Evolutionary conservation across 129 eudicot species (phyloP), one percentile per base, ranked within the genome.

Genomic region (Arctium minus): DNA sequence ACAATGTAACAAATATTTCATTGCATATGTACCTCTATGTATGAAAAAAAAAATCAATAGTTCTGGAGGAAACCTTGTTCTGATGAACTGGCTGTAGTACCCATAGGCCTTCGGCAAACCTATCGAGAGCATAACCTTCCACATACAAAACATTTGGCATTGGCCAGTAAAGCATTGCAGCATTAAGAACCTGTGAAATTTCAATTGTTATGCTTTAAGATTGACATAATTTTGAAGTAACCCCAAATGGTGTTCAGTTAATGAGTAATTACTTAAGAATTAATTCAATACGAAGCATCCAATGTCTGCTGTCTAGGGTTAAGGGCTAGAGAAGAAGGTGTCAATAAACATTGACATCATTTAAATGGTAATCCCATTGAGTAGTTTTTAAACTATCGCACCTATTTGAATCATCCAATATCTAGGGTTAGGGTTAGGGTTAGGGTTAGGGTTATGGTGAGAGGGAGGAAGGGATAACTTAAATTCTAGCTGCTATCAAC

Each of bases 111-210:
- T 93, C 94, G n/a, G 99, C 98, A 88, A 96, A 96, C 85, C 97
- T 85, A 67, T 96, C 99, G 30, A 96, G 97, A 18, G 99, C 99
- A 79, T 93, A 93, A 15, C 99, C 99, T 86, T 96, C 99, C 30
- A 96, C 99, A 78, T 96, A 96, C 46, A 96, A 77, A 2, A 91
- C 94, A 85, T 96, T 96, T 35, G 91, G 87, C 89, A 93, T 90
- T 60, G 98, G 99, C 99, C 99, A 96, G 78, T 96, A 93, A 48
- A 96, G 94, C 95, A 91, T 93, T 84, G 99, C 98, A 80, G 99
- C 99, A 89, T 96, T 96, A 75, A 91, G 96, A 90, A 96, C 98
- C 99, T 96, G 94, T 30, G 36, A 80, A 70, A 6, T 38, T n/a
- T 74, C 81, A 37, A 6, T 38, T 67, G 18, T 29, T 18, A 7